A percentile compares a stretch with the other conserved stretches of the same genome.
These are phyloP conservation scores for Trichoderma asperelloides DNA, from an alignment of 495 filamentous ascomycete genomes.

Conservation along the genomic window DNA sequence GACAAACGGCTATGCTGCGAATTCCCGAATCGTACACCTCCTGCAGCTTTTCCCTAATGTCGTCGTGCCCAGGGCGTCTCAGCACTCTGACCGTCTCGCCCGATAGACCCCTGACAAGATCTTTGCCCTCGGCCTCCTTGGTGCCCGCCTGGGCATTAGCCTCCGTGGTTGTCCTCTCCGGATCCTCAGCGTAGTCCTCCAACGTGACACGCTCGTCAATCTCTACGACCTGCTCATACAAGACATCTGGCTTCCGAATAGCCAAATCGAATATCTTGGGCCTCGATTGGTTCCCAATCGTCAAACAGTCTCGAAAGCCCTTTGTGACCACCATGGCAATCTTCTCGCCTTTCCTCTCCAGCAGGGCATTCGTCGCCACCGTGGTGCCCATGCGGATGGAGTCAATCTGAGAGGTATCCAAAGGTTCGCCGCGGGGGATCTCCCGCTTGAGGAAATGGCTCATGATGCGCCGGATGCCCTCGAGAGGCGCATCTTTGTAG, in stretches of 20 bases:
- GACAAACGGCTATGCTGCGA: conserved; percentile 63
- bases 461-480: conserved; percentile 85
- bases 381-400: conserved; percentile 87
- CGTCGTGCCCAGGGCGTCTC: conserved; percentile 43
- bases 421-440: conserved; percentile 68
- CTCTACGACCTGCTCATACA: conserved; percentile 70
- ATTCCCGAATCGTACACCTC: conserved; percentile 53
- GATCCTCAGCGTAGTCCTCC: conserved; percentile 82
- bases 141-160: conserved; percentile 39
- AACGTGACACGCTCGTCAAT: conserved; percentile 78
- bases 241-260: conserved; percentile 68
- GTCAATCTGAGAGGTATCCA: conserved; percentile 78
- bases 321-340: conserved; percentile 87
- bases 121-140: conserved; percentile 31
- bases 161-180: conserved; percentile 46
- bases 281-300: conserved; percentile 77
- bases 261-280: conserved; percentile 79
- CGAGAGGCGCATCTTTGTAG: conserved; percentile 80
- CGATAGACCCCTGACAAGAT: conserved; percentile 56
- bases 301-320: conserved; percentile 86
- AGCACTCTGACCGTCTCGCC: conserved; percentile 65
- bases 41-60: conserved; percentile 46
- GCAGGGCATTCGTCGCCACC: conserved; percentile 78
- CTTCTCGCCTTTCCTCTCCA: conserved; percentile 89
- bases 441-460: conserved; percentile 67